Conservation (phyloP, 2,329 filamentous ascomycete genomes). For the Fusarium bulbicola region DNA sequence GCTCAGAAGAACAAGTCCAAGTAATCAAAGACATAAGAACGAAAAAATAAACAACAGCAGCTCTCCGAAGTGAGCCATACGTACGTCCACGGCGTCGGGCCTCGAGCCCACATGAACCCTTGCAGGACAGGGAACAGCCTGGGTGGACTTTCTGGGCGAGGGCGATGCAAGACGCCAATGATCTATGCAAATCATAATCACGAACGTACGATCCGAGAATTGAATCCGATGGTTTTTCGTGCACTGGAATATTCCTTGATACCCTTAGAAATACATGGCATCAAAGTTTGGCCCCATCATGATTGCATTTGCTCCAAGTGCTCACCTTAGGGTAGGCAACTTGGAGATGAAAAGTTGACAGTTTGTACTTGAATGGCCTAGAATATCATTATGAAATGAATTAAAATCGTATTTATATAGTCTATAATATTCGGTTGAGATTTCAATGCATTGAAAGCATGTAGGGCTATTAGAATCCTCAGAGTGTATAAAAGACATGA, state of each 20-base stretch:
- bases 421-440: background rate
- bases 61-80: constrained; percentile 6
- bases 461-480: rapidly evolving
- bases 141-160: background rate
- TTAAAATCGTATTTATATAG: background rate
- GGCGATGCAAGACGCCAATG: background rate
- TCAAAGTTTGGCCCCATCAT: constrained; percentile 1
- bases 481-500: no score
- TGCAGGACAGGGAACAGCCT: background rate
- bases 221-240: background rate
- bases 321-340: background rate
- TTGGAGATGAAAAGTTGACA: background rate
- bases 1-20: constrained; percentile 57
- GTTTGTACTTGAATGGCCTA: background rate
- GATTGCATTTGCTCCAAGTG: background rate
- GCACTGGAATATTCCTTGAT: constrained; percentile 24
- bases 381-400: background rate
- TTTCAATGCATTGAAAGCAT: no score
- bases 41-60: constrained; percentile 10
- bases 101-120: background rate
- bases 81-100: constrained; percentile 8
- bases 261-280: constrained; percentile 34
- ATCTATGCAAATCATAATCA: constrained; percentile 5
- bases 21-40: constrained; percentile 15
- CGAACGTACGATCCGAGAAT: background rate